Evolutionary conservation across 2,329 filamentous ascomycete genomes (phyloP).

Genomic region (Mollisia scopiformis): DNA sequence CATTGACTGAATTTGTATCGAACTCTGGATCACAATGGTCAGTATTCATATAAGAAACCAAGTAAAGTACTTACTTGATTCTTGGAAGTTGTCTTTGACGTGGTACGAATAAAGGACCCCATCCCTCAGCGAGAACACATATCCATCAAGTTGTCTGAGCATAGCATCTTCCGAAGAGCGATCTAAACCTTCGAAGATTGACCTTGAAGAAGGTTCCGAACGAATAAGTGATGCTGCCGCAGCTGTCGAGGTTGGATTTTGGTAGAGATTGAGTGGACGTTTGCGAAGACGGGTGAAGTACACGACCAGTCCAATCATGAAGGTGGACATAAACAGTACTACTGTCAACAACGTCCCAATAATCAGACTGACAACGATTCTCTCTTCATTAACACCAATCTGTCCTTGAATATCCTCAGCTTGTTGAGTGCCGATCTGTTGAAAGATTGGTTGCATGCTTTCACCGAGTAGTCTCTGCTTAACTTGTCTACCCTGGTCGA

Average conservation of each 20-base stretch:
- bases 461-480: conserved; percentile 23
- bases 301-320: conserved; percentile 14
- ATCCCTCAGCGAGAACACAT: conserved; percentile 14
- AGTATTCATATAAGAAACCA: background rate
- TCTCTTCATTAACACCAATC: background rate
- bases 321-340: conserved; percentile 7
- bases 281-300: conserved; percentile 10
- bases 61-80: conserved; percentile 2
- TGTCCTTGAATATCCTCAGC: conserved; percentile 4
- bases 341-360: conserved; percentile 14
- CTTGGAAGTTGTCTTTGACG: conserved; percentile 4
- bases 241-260: conserved; percentile 7
- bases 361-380: conserved; percentile 17
- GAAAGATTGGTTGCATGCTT: conserved; percentile 14
- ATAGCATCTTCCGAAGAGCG: conserved; percentile 11
- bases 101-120: conserved; percentile 16
- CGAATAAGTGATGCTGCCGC: conserved; percentile 16
- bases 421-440: conserved; percentile 4
- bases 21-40: background rate
- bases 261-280: conserved; percentile 19
- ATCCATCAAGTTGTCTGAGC: conserved; percentile 11
- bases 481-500: conserved; percentile 18
- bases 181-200: conserved; percentile 21
- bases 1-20: background rate
- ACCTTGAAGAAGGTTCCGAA: conserved; percentile 8